Evolutionary conservation across 352 stramenopile species (phyloP).

Genomic region (Phytophthora pisi): DNA sequence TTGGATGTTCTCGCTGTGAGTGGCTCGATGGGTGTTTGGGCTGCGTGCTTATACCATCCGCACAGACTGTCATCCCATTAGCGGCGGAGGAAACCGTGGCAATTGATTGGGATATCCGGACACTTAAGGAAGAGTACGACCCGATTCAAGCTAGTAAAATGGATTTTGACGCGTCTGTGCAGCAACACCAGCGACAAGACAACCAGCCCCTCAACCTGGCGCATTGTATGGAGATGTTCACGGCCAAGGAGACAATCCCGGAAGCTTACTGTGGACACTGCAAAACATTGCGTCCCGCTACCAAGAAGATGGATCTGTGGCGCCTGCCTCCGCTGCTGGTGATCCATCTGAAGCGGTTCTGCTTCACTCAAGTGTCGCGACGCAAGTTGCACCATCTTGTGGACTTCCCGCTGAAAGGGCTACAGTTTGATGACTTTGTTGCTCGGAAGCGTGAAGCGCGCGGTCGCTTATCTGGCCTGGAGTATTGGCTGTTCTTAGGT

Average conservation of each 20-base stretch:
- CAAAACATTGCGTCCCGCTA: slow-evolving; percentile 91
- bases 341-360: slow-evolving; percentile 99
- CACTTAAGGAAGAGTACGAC: slow-evolving; percentile 88
- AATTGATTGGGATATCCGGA: slow-evolving; percentile 91
- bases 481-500: slow-evolving; percentile 81
- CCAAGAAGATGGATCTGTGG: slow-evolving; percentile 98
- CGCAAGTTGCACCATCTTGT: slow-evolving; percentile 97
- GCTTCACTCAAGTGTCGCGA: slow-evolving; percentile 93
- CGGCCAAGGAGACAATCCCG: slow-evolving; percentile 75
- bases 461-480: slow-evolving; percentile 51
- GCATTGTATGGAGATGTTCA: slow-evolving; percentile 89
- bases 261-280: slow-evolving; percentile 85
- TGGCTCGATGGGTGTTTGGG: slow-evolving; percentile 89
- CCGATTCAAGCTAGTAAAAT: slow-evolving; percentile 85
- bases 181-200: slow-evolving; percentile 69
- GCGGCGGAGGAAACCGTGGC: slow-evolving; percentile 82
- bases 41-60: slow-evolving; percentile 77
- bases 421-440: slow-evolving; percentile 89
- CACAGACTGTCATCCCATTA: slow-evolving; percentile 46
- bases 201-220: slow-evolving; percentile 83
- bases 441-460: slow-evolving; percentile 60
- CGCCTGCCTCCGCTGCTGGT: slow-evolving; percentile 96
- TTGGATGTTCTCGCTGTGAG: slow-evolving; percentile 88
- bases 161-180: slow-evolving; percentile 67
- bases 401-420: slow-evolving; percentile 93